Evolutionary conservation across 192 early-diverging fungal species (phyloP).

Genomic region (Coemansia sp.): DNA sequence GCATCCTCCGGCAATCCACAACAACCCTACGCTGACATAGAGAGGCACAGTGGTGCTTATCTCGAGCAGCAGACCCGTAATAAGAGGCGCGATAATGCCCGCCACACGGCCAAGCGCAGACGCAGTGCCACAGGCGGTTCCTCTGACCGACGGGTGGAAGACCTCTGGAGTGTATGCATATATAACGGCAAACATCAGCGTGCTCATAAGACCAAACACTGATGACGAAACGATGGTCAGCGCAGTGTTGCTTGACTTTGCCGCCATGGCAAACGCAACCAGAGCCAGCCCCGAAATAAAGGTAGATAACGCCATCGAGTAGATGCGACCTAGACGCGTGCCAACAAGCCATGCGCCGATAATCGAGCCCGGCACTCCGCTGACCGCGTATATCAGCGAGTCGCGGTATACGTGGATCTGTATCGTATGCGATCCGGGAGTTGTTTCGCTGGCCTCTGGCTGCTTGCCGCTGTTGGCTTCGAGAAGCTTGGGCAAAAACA

Average conservation of each 20-base stretch:
- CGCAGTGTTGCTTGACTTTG: slow-evolving; percentile 43
- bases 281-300: slow-evolving; percentile 68
- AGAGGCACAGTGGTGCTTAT: slow-evolving; percentile 63
- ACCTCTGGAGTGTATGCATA: slow-evolving; percentile 90
- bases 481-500: slow-evolving; percentile 78
- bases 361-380: slow-evolving; percentile 80
- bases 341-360: slow-evolving; percentile 69
- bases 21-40: slow-evolving; percentile 62
- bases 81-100: slow-evolving; percentile 72
- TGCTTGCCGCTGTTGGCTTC: slow-evolving; percentile 42
- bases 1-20: slow-evolving; percentile 59
- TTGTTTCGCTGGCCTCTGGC: neutral
- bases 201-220: slow-evolving; percentile 63
- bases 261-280: slow-evolving; percentile 65
- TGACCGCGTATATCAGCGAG: slow-evolving; percentile 70
- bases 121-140: slow-evolving; percentile 77
- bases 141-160: slow-evolving; percentile 72
- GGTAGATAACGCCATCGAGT: slow-evolving; percentile 78
- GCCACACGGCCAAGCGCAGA: slow-evolving; percentile 72
- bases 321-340: slow-evolving; percentile 69
- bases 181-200: slow-evolving; percentile 80
- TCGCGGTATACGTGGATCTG: slow-evolving; percentile 68
- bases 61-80: slow-evolving; percentile 66
- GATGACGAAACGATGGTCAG: slow-evolving; percentile 65
- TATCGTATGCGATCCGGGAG: slow-evolving; percentile 19